Percentiles rank a stretch among this genome's conserved stretches.
Conservation (phyloP, 176 grass and related monocot species). For the Cenchrus purpureus region DNA sequence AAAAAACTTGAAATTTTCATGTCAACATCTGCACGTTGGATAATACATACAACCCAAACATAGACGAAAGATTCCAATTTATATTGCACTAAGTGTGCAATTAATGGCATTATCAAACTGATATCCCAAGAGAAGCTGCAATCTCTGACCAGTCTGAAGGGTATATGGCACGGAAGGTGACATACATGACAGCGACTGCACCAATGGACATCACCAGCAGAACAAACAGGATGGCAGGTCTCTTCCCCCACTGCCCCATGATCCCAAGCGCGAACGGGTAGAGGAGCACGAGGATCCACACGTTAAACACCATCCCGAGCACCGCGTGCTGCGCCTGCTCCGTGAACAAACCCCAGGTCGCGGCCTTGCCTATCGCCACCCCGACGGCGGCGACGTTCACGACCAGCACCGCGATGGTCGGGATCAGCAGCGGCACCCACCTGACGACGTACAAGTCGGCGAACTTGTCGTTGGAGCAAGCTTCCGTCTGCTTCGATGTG, state of each 20-base stretch:
- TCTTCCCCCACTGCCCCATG: constrained; percentile 54
- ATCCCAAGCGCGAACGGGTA: constrained; percentile 56
- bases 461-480: constrained; percentile 42
- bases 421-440: constrained; percentile 49
- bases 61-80: not conserved
- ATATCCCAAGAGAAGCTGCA: constrained; percentile 6
- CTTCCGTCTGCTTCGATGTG: constrained; percentile 53
- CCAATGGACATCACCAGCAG: constrained; percentile 24
- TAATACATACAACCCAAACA: not conserved
- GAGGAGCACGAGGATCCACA: constrained; percentile 55
- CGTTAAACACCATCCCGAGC: constrained; percentile 54
- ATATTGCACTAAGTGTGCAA: not conserved
- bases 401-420: constrained; percentile 24
- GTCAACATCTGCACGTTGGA: not conserved
- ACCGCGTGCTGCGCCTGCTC: constrained; percentile 32
- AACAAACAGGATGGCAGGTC: constrained; percentile 20
- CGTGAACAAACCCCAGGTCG: constrained; percentile 16
- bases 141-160: constrained; percentile 12
- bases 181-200: constrained; percentile 7
- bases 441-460: constrained; percentile 47
- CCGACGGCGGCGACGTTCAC: constrained; percentile 47
- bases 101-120: not conserved
- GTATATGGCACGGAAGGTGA: constrained; percentile 8
- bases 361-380: constrained; percentile 38
- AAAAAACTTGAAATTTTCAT: not conserved